Evolutionary conservation across 75 land plant genomes (phyloP).

Genomic region (Cupressus sempervirens): DNA sequence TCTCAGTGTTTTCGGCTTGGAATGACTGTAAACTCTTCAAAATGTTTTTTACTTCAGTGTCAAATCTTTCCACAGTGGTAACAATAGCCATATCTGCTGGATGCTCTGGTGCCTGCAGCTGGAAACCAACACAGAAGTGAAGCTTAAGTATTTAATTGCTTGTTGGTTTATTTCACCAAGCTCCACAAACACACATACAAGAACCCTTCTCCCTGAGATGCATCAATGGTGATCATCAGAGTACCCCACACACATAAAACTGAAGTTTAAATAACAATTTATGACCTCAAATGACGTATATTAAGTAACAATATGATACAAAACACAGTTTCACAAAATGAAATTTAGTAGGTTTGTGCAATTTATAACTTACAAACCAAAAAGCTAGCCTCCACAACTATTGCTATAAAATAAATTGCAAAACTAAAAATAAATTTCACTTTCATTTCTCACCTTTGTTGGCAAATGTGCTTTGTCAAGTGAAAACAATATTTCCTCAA

Average conservation of each 20-base stretch:
- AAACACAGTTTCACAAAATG: neutral
- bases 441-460: slow-evolving; percentile 25
- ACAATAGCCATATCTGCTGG: slow-evolving; percentile 41
- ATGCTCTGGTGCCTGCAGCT: slow-evolving; percentile 57
- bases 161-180: neutral
- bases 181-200: slow-evolving; percentile 2
- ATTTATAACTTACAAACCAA: slow-evolving; percentile 12
- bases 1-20: slow-evolving; percentile 70
- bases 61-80: slow-evolving; percentile 32
- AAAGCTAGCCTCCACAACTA: slow-evolving; percentile 2
- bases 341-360: neutral
- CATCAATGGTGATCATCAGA: neutral
- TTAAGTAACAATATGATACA: neutral
- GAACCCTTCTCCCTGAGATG: neutral
- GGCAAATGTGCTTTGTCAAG: slow-evolving; percentile 64
- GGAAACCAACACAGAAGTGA: slow-evolving; percentile 20
- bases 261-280: neutral
- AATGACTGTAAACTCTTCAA: slow-evolving; percentile 57
- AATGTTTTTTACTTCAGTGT: slow-evolving; percentile 28
- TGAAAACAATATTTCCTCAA: slow-evolving; percentile 77
- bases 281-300: neutral
- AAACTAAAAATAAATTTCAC: neutral
- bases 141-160: slow-evolving; percentile 4
- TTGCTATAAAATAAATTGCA: neutral
- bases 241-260: neutral